Percentiles rank a stretch among this genome's conserved stretches.
phyloP scores from a whole-genome alignment of 1,284 basidiomycete genomes.

The Thecaphora thlaspeos region DNA sequence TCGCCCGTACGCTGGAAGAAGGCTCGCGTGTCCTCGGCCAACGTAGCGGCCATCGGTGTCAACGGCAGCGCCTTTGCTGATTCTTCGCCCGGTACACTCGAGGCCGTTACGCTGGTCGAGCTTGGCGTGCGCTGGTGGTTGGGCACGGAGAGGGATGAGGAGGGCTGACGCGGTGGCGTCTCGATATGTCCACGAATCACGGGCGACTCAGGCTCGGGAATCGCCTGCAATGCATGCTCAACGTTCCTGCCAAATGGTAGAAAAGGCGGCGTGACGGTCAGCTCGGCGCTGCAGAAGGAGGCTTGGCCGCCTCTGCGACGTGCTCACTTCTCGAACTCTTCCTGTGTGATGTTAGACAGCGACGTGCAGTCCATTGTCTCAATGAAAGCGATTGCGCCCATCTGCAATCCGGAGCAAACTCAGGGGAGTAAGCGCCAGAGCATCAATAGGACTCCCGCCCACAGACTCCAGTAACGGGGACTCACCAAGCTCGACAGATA shows the following conservation, averaged over 20 bases:
- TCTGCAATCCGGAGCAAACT: conserved; percentile 4
- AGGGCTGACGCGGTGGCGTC: conserved; percentile 3
- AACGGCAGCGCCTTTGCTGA: conserved; percentile 35
- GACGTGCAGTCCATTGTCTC: conserved; percentile 95
- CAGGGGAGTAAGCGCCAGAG: too few species aligned
- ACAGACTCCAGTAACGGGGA: not conserved
- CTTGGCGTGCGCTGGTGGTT: conserved; percentile 29
- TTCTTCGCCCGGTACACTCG: conserved; percentile 35
- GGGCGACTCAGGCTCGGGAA: conserved; percentile 21
- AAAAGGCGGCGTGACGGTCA: too few species aligned
- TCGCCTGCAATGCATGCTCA: conserved; percentile 32
- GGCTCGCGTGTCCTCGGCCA: conserved; percentile 54
- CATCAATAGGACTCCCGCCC: too few species aligned
- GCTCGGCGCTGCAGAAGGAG: too few species aligned
- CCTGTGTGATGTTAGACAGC: conserved; percentile 84
- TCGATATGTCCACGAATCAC: not conserved
- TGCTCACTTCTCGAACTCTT: conserved; percentile 75
- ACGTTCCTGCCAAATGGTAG: conserved; percentile 11
- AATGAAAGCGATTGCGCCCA: conserved; percentile 80
- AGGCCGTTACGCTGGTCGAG: conserved; percentile 27
- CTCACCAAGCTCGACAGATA: conserved; percentile 86
- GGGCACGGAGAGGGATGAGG: conserved; percentile 3
- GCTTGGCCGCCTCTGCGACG: too few species aligned
- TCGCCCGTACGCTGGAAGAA: conserved; percentile 56
- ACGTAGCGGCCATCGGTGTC: conserved; percentile 32